phyloP scores from a whole-genome alignment of 2,329 filamentous ascomycete genomes.

The Aspergillus cejpii region DNA sequence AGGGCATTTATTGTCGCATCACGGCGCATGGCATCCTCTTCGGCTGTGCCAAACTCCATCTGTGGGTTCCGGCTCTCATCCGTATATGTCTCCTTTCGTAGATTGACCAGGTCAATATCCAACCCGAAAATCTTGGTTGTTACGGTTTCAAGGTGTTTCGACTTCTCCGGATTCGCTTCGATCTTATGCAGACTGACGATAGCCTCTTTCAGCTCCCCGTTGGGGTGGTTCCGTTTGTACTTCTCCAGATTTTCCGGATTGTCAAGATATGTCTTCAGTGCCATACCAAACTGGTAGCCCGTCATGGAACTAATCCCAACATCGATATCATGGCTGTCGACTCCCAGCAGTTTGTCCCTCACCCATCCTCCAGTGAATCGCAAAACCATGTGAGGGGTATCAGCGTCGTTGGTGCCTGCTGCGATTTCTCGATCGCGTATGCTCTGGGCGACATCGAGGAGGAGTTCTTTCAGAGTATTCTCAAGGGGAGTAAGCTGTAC shows the following conservation, averaged over 20 bases:
- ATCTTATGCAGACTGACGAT: conserved; percentile 80
- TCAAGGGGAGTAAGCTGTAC: conserved; percentile 64
- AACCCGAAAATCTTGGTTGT: conserved; percentile 78
- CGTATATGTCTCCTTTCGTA: conserved; percentile 83
- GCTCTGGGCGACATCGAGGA: conserved; percentile 72
- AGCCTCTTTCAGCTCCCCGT: conserved; percentile 53
- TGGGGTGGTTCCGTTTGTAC: conserved; percentile 41
- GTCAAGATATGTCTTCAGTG: conserved; percentile 41
- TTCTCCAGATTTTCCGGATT: conserved; percentile 36
- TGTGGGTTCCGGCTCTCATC: conserved; percentile 84
- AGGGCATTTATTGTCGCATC: conserved; percentile 94
- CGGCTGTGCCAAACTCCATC: conserved; percentile 87
- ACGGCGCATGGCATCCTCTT: conserved; percentile 80
- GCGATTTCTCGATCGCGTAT: conserved; percentile 46
- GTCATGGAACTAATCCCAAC: conserved; percentile 47
- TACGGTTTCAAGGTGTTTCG: conserved; percentile 89
- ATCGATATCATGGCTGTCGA: conserved; percentile 45
- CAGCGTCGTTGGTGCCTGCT: conserved; percentile 22
- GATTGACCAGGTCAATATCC: conserved; percentile 89
- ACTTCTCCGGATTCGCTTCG: conserved; percentile 87
- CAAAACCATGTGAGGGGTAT: conserved; percentile 31
- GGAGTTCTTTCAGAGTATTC: conserved; percentile 62
- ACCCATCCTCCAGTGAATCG: conserved; percentile 48
- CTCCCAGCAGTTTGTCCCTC: conserved; percentile 45
- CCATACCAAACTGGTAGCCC: conserved; percentile 42